phyloP scores from a whole-genome alignment of 148 eudicot species.

The Diospyros lotus region DNA sequence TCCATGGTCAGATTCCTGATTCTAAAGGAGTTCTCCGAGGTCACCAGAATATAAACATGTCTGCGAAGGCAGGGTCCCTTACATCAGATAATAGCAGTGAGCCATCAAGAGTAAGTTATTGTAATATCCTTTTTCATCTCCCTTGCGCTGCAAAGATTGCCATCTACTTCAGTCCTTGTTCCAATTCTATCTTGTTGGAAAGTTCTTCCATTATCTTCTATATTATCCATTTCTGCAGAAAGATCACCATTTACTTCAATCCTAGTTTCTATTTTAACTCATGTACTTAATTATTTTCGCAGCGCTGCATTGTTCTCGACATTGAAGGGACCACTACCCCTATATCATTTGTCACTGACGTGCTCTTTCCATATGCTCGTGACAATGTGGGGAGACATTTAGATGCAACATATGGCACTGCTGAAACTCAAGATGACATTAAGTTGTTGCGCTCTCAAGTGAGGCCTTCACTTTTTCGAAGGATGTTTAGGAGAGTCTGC shows the following conservation, averaged over 20 bases:
- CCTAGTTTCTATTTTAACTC: too few relatives aligned
- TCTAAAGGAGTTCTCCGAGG: conserved; percentile 28
- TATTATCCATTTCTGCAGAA: conserved; percentile 6
- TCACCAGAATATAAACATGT: conserved; percentile 13
- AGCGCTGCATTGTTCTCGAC: conserved; percentile 95
- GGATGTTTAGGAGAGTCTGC: background rate
- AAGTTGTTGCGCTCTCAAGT: conserved; percentile 77
- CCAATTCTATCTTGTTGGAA: background rate
- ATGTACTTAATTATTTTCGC: conserved; percentile 19
- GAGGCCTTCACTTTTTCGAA: conserved; percentile 12
- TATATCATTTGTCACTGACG: conserved; percentile 89
- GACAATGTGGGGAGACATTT: conserved; percentile 84
- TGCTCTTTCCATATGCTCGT: conserved; percentile 94
- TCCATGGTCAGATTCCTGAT: conserved; percentile 58
- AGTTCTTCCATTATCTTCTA: conserved; percentile 11
- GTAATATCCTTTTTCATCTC: background rate
- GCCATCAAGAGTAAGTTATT: conserved; percentile 37
- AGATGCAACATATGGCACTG: conserved; percentile 66
- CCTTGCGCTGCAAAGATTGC: background rate
- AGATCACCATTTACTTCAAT: background rate
- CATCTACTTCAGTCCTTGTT: background rate
- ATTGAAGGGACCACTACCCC: conserved; percentile 99
- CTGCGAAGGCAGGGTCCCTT: conserved; percentile 22
- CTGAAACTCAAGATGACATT: conserved; percentile 90
- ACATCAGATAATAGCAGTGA: conserved; percentile 14